Percentiles rank a stretch among this genome's conserved stretches.
phyloP scores from a whole-genome alignment of 257 asterid genomes.

The Scutellaria minor region DNA sequence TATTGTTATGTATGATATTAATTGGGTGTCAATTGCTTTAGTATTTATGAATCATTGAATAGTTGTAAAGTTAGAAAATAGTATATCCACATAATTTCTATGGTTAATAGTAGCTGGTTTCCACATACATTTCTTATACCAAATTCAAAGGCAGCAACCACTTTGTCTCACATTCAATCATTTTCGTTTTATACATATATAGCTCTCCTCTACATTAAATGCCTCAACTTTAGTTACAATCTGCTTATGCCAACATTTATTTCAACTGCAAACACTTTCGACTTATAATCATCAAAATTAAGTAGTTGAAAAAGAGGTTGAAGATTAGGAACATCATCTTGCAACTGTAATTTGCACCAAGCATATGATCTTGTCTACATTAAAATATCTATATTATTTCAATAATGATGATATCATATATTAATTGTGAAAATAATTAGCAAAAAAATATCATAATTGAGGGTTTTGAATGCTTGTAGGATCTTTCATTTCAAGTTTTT shows the following conservation, averaged over 20 bases:
- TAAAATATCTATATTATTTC: too few relatives aligned
- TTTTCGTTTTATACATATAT: background rate
- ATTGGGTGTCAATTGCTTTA: slow-evolving; percentile 13
- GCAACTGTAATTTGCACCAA: slow-evolving; percentile 9
- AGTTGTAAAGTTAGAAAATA: slow-evolving; percentile 24
- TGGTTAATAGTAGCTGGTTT: slow-evolving; percentile 31
- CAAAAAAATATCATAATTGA: too few relatives aligned
- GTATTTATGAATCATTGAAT: slow-evolving; percentile 35
- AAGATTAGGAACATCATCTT: background rate
- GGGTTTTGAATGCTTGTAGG: too few relatives aligned
- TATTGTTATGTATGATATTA: background rate
- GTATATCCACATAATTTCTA: slow-evolving; percentile 29
- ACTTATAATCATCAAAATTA: background rate
- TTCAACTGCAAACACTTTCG: slow-evolving; percentile 6
- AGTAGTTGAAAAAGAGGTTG: background rate
- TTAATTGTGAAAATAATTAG: background rate
- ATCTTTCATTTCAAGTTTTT: too few relatives aligned
- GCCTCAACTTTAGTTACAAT: background rate
- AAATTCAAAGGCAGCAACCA: background rate
- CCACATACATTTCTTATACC: background rate
- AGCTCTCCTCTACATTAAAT: slow-evolving; percentile 13
- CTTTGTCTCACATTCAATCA: slow-evolving; percentile 19
- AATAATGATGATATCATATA: background rate
- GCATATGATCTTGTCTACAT: slow-evolving; percentile 24
- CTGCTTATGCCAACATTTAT: slow-evolving; percentile 1